phyloP scores from a whole-genome alignment of 306 rosid genomes.

The Citrullus amarus region DNA sequence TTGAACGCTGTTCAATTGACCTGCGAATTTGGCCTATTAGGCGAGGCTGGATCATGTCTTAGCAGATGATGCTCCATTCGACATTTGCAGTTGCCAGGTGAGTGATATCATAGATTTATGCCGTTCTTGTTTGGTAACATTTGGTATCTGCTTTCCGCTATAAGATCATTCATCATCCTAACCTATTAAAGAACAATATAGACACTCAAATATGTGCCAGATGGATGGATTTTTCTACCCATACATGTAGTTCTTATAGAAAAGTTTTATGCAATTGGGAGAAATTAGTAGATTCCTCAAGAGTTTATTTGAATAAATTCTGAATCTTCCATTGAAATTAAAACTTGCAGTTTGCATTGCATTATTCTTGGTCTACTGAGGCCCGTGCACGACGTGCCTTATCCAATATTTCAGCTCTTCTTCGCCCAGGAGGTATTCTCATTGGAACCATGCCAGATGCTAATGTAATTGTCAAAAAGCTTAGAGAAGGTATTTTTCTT shows the following conservation, averaged over 20 bases:
- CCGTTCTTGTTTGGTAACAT: background rate
- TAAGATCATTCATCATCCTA: background rate
- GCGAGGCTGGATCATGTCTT: conserved; percentile 69
- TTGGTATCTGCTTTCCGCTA: background rate
- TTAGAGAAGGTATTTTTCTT: conserved; percentile 58
- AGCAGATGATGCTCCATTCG: conserved; percentile 82
- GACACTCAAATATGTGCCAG: background rate
- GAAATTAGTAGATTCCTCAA: background rate
- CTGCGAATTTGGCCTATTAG: conserved; percentile 22
- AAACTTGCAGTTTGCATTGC: conserved; percentile 45
- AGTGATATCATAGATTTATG: conserved; percentile 8
- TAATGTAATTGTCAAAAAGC: conserved; percentile 81
- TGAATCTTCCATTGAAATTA: background rate
- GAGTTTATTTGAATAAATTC: background rate
- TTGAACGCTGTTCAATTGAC: background rate
- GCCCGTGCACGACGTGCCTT: conserved; percentile 90
- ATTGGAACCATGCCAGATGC: conserved; percentile 99
- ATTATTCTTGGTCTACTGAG: conserved; percentile 89
- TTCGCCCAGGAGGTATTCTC: conserved; percentile 92
- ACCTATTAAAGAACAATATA: background rate
- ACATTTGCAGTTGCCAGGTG: conserved; percentile 90
- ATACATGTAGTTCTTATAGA: background rate
- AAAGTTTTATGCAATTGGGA: background rate
- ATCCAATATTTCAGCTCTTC: conserved; percentile 88
- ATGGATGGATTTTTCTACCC: background rate